Evolutionary conservation across 345 rosid genomes (phyloP), one percentile per base, ranked within the genome.

Genomic region (Eucalyptus marginata): DNA sequence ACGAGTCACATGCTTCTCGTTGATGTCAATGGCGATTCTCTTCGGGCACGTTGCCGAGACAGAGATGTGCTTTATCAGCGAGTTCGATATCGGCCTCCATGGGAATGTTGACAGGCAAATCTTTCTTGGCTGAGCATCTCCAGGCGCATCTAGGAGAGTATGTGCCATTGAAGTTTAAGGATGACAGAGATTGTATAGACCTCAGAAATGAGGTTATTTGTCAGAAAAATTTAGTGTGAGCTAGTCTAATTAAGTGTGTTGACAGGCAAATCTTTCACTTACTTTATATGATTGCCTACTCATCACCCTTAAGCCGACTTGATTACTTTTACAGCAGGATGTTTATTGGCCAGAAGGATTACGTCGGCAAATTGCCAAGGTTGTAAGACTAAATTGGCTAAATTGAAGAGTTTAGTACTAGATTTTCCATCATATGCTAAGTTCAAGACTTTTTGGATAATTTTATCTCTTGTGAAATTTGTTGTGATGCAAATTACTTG

Each of bases 321-420:
- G 3, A 15, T 0, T 64, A 64, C 10, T 9, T 64, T 64, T 64
- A 64, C 0, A n/a, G 14, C 3, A 1, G 0, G 36, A 66, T n/a
- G 33, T 14, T 66, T 66, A n/a, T 66, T n/a, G 0, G 2, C 0
- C 4, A 0, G 9, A 66, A 66, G 0, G 14, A 66, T 8, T 66
- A 66, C 0, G 15, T 66, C 15, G 0, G 0, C 0, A 66, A 66
- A n/a, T 7, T 0, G 17, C 0, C 20, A n/a, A 29, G 29, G 0
- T 31, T 31, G 11, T n/a, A 66, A 0, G 40, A n/a, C 9, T 66
- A 15, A 66, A 66, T 7, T 66, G 20, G 3, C 9, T 5, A 7
- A 15, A n/a, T n/a, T 66, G 10, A n/a, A n/a, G 31, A 66, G 10
- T n/a, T 66, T 66, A 0, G 36, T 14, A n/a, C 0, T 8, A 8